These are phyloP conservation scores for Kazachstania psychrophila DNA, from an alignment of 805 yeast species.

Conservation along the genomic window DNA sequence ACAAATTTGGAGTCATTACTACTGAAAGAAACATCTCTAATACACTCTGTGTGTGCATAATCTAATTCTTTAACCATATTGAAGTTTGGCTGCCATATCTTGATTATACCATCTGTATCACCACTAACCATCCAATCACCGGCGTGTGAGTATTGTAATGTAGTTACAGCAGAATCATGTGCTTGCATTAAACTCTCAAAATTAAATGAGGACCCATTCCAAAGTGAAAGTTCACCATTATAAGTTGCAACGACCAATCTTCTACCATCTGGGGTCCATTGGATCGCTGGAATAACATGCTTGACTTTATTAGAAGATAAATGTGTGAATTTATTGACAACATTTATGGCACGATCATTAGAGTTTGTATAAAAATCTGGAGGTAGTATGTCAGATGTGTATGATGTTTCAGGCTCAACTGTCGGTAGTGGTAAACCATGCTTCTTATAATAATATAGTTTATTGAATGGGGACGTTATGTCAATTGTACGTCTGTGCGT, in stretches of 20 bases:
- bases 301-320: constrained; percentile 83
- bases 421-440: constrained; percentile 24
- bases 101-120: constrained; percentile 83
- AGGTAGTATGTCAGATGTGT: constrained; percentile 24
- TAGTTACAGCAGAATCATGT: constrained; percentile 81
- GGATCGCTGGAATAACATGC: constrained; percentile 82
- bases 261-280: constrained; percentile 96
- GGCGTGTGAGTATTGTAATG: constrained; percentile 73
- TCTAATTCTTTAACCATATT: constrained; percentile 81
- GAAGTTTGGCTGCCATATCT: constrained; percentile 97
- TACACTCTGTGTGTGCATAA: constrained; percentile 48
- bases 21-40: constrained; percentile 80
- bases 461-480: constrained; percentile 25
- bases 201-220: constrained; percentile 93
- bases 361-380: constrained; percentile 19
- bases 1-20: constrained; percentile 88
- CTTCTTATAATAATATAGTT: constrained; percentile 19
- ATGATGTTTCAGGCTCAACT: constrained; percentile 27
- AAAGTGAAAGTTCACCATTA: constrained; percentile 90
- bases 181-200: constrained; percentile 98
- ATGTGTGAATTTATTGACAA: constrained; percentile 78
- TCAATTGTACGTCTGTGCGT: constrained; percentile 29
- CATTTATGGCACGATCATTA: constrained; percentile 39
- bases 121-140: constrained; percentile 94
- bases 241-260: constrained; percentile 81